Base-by-base conservation (phyloP, 2,329 filamentous ascomycete genomes). In the Sclerotinia trifoliorum region DNA sequence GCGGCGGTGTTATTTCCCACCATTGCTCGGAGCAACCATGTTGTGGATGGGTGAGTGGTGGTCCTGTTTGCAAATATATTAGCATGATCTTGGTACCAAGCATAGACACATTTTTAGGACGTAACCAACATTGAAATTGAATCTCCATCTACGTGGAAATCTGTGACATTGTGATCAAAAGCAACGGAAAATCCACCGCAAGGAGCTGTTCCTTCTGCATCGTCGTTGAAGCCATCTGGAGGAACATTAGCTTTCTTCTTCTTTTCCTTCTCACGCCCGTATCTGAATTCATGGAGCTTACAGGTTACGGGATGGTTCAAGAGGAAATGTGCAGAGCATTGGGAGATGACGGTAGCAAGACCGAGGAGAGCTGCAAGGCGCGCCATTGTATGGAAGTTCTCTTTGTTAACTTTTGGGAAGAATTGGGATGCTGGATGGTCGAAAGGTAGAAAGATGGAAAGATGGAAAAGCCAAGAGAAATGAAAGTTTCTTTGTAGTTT, bases 91-190 rank as follows among this genome's bases (percentile, higher is more conserved):
- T n/a, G 42, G 21, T 13, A 35, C 48, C 49, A 10, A 49, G 8
- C 13, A 65, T 19, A 57, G 1, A 21, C 24, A 24, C 6, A 63
- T 42, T 7, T 29, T 35, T 10, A 8, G 11, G 5, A 17, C 5
- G 6, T 5, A n/a, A 67, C 70, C 42, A 51, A 71, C 70, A 68
- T 69, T 35, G 81, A 80, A 54, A 89, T 78, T 67, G 82, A 78
- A 72, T 88, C 84, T 71, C 86, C 86, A 71, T 79, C 84, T 69
- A 88, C 83, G 74, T 87, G 82, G 77, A 88, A 88, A 72, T 86
- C 80, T 46, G 88, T 79, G 68, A 83, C 78, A 71, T 87, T 83
- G 72, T 79, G 79, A 66, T 73, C 58, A 65, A 85, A 81, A 71
- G 83, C 79, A 44, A 83, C 79, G 0, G 79, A 78, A 75, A 82